These are phyloP conservation scores for Lodderomyces orthopsilosis DNA, from an alignment of 1,139 yeast genomes.

Conservation along the genomic window DNA sequence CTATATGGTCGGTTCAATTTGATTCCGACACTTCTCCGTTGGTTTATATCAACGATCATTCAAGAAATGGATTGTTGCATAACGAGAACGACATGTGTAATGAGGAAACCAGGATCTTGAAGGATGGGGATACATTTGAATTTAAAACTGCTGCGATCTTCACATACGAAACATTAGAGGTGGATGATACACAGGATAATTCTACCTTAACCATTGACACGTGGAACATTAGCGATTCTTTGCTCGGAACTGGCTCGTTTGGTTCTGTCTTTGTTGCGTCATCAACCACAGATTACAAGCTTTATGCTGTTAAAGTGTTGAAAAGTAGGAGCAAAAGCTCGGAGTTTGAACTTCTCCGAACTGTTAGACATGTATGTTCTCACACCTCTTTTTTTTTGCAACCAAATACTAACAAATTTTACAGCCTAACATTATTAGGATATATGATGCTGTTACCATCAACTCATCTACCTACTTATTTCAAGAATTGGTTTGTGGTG, in stretches of 20 bases:
- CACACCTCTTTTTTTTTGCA: not conserved
- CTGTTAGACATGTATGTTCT: conserved; percentile 36
- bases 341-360: conserved; percentile 19
- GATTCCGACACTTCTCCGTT: conserved; percentile 47
- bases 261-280: conserved; percentile 46
- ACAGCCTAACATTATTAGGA: conserved; percentile 44
- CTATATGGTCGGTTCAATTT: conserved; percentile 49
- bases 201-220: not conserved
- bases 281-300: conserved; percentile 13
- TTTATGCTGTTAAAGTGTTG: conserved; percentile 52
- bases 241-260: conserved; percentile 59
- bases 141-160: conserved; percentile 30
- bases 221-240: not conserved
- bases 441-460: conserved; percentile 38
- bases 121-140: conserved; percentile 43
- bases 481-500: conserved; percentile 57
- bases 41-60: conserved; percentile 52
- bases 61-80: conserved; percentile 53
- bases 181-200: not conserved
- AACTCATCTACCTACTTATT: conserved; percentile 42
- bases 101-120: conserved; percentile 34
- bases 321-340: conserved; percentile 6
- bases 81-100: conserved; percentile 36
- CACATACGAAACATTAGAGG: conserved; percentile 13
- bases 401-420: conserved; percentile 15